Percentiles rank a stretch among this genome's conserved stretches.
phyloP scores from a whole-genome alignment of 2,329 filamentous ascomycete species.

The Trichoderma cornu-damae region DNA sequence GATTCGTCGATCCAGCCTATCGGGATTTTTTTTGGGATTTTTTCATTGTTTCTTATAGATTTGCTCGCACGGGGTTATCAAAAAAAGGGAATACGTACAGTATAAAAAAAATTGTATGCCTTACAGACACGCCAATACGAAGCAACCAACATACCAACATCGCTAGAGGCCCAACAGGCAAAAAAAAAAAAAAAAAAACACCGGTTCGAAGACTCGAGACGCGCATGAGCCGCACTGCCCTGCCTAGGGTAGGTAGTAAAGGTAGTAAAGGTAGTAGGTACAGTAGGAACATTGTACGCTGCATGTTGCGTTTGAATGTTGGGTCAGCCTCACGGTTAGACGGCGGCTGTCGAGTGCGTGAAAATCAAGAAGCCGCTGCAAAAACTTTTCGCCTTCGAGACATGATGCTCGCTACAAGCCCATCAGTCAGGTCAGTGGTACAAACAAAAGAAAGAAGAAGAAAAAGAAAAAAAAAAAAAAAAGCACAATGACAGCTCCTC shows the following conservation, averaged over 20 bases:
- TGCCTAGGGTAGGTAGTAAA: no score
- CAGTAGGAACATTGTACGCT: constrained; percentile 8
- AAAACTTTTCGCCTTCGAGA: neutral
- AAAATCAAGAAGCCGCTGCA: constrained; percentile 7
- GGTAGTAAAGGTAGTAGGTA: no score
- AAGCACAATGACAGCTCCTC: neutral
- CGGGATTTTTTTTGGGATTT: neutral
- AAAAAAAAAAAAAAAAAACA: neutral
- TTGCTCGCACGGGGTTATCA: no score
- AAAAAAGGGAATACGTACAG: no score
- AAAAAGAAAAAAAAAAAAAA: no score
- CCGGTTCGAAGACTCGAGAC: neutral
- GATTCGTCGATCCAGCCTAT: constrained; percentile 10
- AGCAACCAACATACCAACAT: neutral
- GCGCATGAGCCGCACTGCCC: neutral
- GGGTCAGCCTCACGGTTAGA: neutral
- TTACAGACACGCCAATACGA: neutral
- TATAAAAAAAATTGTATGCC: no score
- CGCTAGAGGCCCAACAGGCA: neutral
- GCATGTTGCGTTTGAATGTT: neutral
- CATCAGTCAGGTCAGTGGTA: neutral
- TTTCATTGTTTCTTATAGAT: no score
- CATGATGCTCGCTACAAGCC: neutral
- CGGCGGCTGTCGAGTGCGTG: neutral
- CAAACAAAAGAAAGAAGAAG: no score